These are phyloP conservation scores for Cicer cuneatum DNA, from an alignment of 306 rosid genomes.

Conservation along the genomic window DNA sequence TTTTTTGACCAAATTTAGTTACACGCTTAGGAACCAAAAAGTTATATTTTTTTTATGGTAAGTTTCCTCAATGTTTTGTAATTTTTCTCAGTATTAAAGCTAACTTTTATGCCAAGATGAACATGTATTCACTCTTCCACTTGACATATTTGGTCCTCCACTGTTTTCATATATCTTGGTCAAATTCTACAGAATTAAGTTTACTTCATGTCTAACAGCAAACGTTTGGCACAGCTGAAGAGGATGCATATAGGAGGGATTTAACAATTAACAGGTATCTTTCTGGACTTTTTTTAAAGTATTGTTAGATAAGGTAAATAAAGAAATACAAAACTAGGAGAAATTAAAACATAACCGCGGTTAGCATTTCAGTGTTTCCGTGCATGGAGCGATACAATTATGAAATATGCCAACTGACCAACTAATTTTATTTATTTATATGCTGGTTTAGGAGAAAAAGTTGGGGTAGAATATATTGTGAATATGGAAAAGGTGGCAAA, in stretches of 20 bases:
- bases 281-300: constrained; percentile 16
- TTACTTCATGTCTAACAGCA: constrained; percentile 62
- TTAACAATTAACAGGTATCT: constrained; percentile 87
- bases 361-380: constrained; percentile 1
- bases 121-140: constrained; percentile 12
- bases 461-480: neutral
- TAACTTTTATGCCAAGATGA: constrained; percentile 28
- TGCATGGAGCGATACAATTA: constrained; percentile 25
- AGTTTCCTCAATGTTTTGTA: constrained; percentile 9
- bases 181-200: constrained; percentile 35
- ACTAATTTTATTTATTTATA: neutral
- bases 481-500: neutral
- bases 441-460: constrained; percentile 9
- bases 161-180: constrained; percentile 15
- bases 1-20: no score
- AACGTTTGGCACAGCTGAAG: constrained; percentile 83
- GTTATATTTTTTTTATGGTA: neutral
- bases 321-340: constrained; percentile 14
- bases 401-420: neutral
- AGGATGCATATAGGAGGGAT: constrained; percentile 98
- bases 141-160: constrained; percentile 33
- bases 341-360: neutral
- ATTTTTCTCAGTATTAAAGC: constrained; percentile 13
- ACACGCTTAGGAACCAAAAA: neutral
- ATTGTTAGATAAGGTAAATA: neutral